Evolutionary conservation across 192 early-diverging fungal species (phyloP).

Genomic region (Coemansia sp.): DNA sequence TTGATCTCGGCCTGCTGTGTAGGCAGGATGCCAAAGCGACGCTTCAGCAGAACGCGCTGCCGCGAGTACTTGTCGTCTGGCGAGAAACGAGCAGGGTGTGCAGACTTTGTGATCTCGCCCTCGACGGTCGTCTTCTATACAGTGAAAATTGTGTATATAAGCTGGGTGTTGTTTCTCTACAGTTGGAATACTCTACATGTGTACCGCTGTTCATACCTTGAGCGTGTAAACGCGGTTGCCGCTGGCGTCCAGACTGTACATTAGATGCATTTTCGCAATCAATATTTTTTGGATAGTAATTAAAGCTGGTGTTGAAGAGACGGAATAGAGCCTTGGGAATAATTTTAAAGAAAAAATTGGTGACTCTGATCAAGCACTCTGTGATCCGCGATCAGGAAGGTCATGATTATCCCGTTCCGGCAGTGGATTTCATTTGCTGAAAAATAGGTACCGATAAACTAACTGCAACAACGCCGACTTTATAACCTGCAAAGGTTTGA

Average conservation of each 20-base stretch:
- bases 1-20: constrained; percentile 61
- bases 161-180: background rate
- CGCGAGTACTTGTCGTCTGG: constrained; percentile 99
- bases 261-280: constrained; percentile 80
- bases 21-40: constrained; percentile 84
- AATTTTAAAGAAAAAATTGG: background rate
- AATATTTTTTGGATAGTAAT: background rate
- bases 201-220: constrained; percentile 60
- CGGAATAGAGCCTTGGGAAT: background rate
- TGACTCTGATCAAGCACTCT: background rate
- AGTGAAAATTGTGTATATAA: background rate
- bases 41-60: constrained; percentile 96
- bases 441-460: background rate
- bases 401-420: background rate
- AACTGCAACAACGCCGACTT: background rate
- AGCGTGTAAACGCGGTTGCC: constrained; percentile 96
- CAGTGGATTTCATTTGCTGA: background rate
- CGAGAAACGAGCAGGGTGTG: constrained; percentile 98
- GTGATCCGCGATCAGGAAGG: background rate
- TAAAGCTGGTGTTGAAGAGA: background rate
- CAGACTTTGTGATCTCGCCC: constrained; percentile 90
- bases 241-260: constrained; percentile 74
- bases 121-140: constrained; percentile 75
- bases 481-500: constrained; percentile 3
- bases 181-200: background rate